These are phyloP conservation scores for Babesia divergens DNA, from an alignment of 169 alveolate species.

Conservation along the genomic window DNA sequence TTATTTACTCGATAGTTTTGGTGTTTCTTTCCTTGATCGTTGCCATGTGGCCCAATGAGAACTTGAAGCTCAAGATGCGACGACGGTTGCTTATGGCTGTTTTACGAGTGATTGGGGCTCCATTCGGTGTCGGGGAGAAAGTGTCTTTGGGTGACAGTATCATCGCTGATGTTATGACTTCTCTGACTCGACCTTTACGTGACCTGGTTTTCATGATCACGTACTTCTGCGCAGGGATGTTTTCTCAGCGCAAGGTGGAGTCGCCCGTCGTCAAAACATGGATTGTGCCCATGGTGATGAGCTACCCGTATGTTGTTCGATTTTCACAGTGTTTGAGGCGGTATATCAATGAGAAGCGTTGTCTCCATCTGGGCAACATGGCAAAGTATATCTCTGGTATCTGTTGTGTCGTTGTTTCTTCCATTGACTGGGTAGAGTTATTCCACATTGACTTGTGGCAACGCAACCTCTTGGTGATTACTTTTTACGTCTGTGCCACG, in stretches of 20 bases:
- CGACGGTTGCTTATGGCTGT: constrained; percentile 25
- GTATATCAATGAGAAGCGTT: constrained; percentile 43
- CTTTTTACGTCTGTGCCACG: constrained; percentile 79
- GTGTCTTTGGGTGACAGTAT: constrained; percentile 57
- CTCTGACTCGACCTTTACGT: constrained; percentile 42
- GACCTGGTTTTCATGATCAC: constrained; percentile 50
- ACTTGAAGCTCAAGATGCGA: constrained; percentile 52
- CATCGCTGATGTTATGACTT: constrained; percentile 61
- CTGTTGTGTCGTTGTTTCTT: constrained; percentile 42
- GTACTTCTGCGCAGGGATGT: constrained; percentile 20
- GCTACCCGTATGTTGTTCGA: constrained; percentile 79
- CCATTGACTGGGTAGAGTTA: constrained; percentile 56
- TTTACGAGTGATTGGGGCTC: constrained; percentile 35
- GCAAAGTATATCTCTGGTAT: constrained; percentile 9
- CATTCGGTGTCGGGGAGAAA: constrained; percentile 43
- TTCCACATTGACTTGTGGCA: constrained; percentile 45
- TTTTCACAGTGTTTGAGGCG: constrained; percentile 81
- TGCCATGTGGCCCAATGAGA: constrained; percentile 26
- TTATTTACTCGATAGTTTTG: constrained; percentile 26
- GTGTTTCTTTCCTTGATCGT: constrained; percentile 1
- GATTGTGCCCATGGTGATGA: constrained; percentile 75
- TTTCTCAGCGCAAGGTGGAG: background rate
- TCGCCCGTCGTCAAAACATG: constrained; percentile 61
- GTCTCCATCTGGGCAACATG: constrained; percentile 48
- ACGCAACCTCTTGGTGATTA: constrained; percentile 65